Evolutionary conservation across 2,329 filamentous ascomycete species (phyloP).

Genomic region (Colletotrichum sp.): DNA sequence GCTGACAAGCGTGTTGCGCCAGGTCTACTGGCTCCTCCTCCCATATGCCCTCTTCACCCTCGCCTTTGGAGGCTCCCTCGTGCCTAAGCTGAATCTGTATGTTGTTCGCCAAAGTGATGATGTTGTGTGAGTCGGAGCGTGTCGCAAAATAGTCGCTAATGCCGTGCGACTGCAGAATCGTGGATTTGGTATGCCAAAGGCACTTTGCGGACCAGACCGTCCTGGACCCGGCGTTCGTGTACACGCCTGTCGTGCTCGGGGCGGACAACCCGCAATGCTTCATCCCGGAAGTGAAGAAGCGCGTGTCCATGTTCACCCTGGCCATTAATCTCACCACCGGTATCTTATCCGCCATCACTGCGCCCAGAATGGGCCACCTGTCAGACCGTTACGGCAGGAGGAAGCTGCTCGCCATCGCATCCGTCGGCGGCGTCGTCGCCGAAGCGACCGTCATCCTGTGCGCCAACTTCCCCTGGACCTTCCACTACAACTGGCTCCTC

Average conservation of each 20-base stretch:
- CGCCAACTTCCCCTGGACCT: slow-evolving; percentile 72
- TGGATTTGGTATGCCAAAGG: slow-evolving; percentile 81
- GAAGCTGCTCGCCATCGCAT: slow-evolving; percentile 73
- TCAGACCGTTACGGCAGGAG: slow-evolving; percentile 89
- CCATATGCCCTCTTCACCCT: slow-evolving; percentile 84
- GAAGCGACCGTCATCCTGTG: slow-evolving; percentile 82
- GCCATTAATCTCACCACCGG: slow-evolving; percentile 78
- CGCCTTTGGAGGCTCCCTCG: slow-evolving; percentile 83
- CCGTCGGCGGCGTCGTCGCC: slow-evolving; percentile 73
- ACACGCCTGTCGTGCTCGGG: slow-evolving; percentile 69
- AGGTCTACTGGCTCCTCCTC: slow-evolving; percentile 84
- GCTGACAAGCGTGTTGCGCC: slow-evolving; percentile 27
- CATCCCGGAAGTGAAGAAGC: slow-evolving; percentile 77
- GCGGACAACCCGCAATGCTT: slow-evolving; percentile 80
- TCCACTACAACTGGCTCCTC: slow-evolving; percentile 81
- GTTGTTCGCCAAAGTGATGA: slow-evolving; percentile 24
- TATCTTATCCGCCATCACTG: slow-evolving; percentile 77
- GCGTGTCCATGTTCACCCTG: slow-evolving; percentile 79
- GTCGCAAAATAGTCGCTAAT: background rate
- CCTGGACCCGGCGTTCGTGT: slow-evolving; percentile 61
- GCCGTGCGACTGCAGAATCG: slow-evolving; percentile 54
- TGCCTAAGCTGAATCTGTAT: slow-evolving; percentile 84
- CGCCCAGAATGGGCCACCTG: slow-evolving; percentile 81
- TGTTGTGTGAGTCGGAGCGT: background rate
- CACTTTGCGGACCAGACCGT: slow-evolving; percentile 75